A percentile compares a stretch with the other conserved stretches of the same genome.
Conservation (phyloP, 345 rosid species). For the Streptanthus diversifolius region DNA sequence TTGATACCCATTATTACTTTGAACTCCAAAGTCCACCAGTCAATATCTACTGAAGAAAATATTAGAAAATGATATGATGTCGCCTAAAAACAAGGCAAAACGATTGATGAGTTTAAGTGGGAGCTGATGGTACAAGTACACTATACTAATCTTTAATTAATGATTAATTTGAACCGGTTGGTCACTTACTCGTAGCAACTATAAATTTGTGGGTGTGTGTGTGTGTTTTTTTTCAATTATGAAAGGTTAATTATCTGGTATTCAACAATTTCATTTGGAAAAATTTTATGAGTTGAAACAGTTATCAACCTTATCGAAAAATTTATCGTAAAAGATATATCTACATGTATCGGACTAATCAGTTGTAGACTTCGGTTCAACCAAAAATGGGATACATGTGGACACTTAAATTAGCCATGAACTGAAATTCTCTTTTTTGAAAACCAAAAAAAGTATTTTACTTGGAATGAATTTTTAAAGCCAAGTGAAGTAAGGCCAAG, state of each 20-base stretch:
- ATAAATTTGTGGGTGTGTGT: too few relatives aligned
- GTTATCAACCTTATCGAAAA: too few relatives aligned
- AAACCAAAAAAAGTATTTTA: too few relatives aligned
- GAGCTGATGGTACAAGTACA: slow-evolving; percentile 5
- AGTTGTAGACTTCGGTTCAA: background rate
- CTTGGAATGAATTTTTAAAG: too few relatives aligned
- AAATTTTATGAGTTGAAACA: too few relatives aligned
- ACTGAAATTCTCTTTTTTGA: too few relatives aligned
- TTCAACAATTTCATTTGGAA: too few relatives aligned
- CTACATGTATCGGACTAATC: background rate
- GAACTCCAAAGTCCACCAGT: slow-evolving; percentile 12
- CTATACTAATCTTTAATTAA: slow-evolving; percentile 13
- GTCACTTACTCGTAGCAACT: too few relatives aligned
- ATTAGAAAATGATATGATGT: slow-evolving; percentile 36
- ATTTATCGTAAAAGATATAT: background rate
- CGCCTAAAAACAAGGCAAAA: slow-evolving; percentile 39
- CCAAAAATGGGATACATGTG: background rate
- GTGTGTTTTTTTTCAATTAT: too few relatives aligned
- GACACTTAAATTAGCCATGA: background rate
- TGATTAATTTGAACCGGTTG: too few relatives aligned
- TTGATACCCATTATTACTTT: slow-evolving; percentile 4
- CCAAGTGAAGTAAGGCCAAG: too few relatives aligned
- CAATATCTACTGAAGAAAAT: slow-evolving; percentile 21
- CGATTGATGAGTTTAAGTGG: slow-evolving; percentile 30
- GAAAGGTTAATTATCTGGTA: too few relatives aligned